Conservation (phyloP, 805 yeast species). For the Helenozyma rhizophorensis region DNA sequence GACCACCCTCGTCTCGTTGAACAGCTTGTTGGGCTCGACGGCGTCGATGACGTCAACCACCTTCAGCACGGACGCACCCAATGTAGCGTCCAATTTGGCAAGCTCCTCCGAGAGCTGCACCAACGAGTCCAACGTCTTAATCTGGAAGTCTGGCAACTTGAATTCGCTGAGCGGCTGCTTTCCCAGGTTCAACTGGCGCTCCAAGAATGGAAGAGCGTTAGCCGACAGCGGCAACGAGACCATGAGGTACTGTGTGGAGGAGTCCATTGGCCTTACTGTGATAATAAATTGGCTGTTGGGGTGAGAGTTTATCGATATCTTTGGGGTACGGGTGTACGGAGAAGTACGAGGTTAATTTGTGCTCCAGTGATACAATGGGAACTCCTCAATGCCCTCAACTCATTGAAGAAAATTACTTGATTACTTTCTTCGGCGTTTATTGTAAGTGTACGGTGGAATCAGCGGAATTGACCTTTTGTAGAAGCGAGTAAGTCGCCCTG, state of each 20-base stretch:
- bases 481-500: no score
- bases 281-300: no score
- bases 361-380: no score
- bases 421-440: no score
- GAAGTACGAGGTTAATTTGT: background rate
- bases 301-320: constrained; percentile 1
- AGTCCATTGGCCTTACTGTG: constrained; percentile 29
- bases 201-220: constrained; percentile 50
- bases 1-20: constrained; percentile 32
- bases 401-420: no score
- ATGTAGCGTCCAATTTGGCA: constrained; percentile 73
- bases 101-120: constrained; percentile 91
- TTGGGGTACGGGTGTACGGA: constrained; percentile 5
- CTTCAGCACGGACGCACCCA: constrained; percentile 65
- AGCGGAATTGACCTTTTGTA: no score
- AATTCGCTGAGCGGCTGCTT: constrained; percentile 53
- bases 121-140: constrained; percentile 89
- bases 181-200: constrained; percentile 52
- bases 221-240: constrained; percentile 57
- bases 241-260: constrained; percentile 44
- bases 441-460: no score
- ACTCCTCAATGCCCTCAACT: no score
- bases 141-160: constrained; percentile 78
- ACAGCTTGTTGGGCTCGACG: constrained; percentile 19
- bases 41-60: constrained; percentile 66